These are phyloP conservation scores for Cairneyella variabilis DNA, from an alignment of 495 filamentous ascomycete species.

Conservation along the genomic window DNA sequence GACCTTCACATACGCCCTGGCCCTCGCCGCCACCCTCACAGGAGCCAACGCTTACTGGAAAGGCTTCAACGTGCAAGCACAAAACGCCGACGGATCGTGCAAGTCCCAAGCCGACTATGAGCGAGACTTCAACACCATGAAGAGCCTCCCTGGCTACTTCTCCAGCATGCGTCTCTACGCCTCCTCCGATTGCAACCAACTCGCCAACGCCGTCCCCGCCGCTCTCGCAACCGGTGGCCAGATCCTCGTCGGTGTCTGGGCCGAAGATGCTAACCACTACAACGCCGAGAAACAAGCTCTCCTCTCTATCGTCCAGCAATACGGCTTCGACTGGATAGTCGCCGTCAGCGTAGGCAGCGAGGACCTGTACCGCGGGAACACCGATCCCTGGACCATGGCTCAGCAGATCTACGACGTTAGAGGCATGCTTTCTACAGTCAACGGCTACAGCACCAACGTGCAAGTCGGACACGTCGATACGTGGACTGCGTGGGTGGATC, in stretches of 20 bases:
- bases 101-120: slow-evolving; percentile 68
- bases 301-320: slow-evolving; percentile 52
- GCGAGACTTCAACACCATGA: slow-evolving; percentile 64
- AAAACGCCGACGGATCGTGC: slow-evolving; percentile 51
- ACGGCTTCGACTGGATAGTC: slow-evolving; percentile 61
- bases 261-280: slow-evolving; percentile 56
- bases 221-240: slow-evolving; percentile 68
- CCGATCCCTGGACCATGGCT: slow-evolving; percentile 10
- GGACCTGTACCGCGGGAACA: slow-evolving; percentile 73
- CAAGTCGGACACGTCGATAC: slow-evolving; percentile 89
- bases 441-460: slow-evolving; percentile 30
- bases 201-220: slow-evolving; percentile 67
- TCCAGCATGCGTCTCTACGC: slow-evolving; percentile 58
- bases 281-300: slow-evolving; percentile 67
- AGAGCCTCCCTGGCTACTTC: slow-evolving; percentile 66
- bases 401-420: slow-evolving; percentile 23
- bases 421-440: slow-evolving; percentile 22
- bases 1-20: slow-evolving; percentile 6
- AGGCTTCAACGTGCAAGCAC: slow-evolving; percentile 80
- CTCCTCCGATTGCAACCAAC: slow-evolving; percentile 44
- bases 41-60: slow-evolving; percentile 37
- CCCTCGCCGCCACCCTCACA: slow-evolving; percentile 17
- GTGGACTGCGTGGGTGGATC: slow-evolving; percentile 79
- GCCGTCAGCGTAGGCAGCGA: slow-evolving; percentile 89
- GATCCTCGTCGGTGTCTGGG: slow-evolving; percentile 80